Conservation (phyloP, 192 early-diverging fungal species). For the Mortierella claussenii region DNA sequence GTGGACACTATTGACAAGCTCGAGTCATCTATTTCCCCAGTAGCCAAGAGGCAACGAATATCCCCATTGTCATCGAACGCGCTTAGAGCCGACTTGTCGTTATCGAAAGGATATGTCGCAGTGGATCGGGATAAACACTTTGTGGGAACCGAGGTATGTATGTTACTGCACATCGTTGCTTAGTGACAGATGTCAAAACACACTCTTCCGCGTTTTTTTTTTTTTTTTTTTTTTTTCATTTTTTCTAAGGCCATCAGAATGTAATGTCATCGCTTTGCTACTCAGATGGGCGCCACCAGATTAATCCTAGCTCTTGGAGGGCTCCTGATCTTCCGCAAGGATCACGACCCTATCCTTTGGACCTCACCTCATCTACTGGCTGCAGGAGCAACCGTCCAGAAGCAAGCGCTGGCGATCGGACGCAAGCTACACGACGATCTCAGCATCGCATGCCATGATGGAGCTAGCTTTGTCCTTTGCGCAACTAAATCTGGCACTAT, state of each 20-base stretch:
- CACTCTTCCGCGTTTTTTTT: no score
- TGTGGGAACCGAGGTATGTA: constrained; percentile 15
- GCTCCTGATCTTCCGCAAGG: constrained; percentile 10
- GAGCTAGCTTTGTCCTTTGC: no score
- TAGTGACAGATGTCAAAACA: not conserved
- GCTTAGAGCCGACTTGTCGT: no score
- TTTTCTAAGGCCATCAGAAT: not conserved
- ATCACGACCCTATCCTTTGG: constrained; percentile 4
- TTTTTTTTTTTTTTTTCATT: no score
- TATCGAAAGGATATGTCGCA: no score
- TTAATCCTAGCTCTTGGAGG: not conserved
- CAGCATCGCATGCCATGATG: no score
- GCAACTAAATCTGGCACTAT: not conserved
- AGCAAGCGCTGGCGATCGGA: not conserved
- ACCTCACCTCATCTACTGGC: not conserved
- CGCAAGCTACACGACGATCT: not conserved
- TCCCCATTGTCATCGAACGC: no score
- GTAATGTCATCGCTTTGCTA: not conserved
- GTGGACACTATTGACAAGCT: constrained; percentile 8
- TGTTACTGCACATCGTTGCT: not conserved
- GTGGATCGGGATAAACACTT: constrained; percentile 6
- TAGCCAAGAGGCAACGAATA: constrained; percentile 12
- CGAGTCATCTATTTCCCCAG: constrained; percentile 9
- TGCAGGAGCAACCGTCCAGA: not conserved
- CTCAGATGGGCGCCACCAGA: not conserved